phyloP scores from a whole-genome alignment of 2,329 filamentous ascomycete species.

The Laburnicola sp. region DNA sequence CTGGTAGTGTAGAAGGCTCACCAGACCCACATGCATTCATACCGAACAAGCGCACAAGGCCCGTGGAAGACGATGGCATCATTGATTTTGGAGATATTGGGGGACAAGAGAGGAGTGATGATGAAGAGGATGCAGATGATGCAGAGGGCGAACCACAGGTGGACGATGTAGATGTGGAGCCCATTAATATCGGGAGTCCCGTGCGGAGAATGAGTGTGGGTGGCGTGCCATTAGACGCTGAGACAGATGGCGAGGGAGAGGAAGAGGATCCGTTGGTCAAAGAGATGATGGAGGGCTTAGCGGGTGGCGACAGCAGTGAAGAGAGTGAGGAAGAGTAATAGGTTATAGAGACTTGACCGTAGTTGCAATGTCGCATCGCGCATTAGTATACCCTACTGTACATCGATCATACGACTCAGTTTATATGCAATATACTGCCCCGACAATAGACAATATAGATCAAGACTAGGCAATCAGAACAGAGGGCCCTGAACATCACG shows the following conservation, averaged over 20 bases:
- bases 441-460: too few species aligned
- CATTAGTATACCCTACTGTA: slow-evolving; percentile 7
- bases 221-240: slow-evolving; percentile 10
- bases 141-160: slow-evolving; percentile 20
- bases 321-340: slow-evolving; percentile 51
- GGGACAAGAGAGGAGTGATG: slow-evolving; percentile 28
- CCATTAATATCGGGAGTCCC: slow-evolving; percentile 40
- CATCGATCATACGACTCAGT: too few species aligned
- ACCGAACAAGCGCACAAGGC: slow-evolving; percentile 18
- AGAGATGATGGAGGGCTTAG: slow-evolving; percentile 49
- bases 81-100: slow-evolving; percentile 44
- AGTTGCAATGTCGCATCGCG: not conserved
- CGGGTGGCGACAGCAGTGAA: slow-evolving; percentile 43
- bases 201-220: slow-evolving; percentile 21
- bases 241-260: slow-evolving; percentile 26
- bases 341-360: too few species aligned
- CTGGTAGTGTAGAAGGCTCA: slow-evolving; percentile 41
- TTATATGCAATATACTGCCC: too few species aligned
- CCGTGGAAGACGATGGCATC: slow-evolving; percentile 36
- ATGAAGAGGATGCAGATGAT: slow-evolving; percentile 33
- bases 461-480: too few species aligned
- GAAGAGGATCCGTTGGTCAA: slow-evolving; percentile 49
- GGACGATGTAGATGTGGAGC: slow-evolving; percentile 37
- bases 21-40: slow-evolving; percentile 26
- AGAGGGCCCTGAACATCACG: too few species aligned